These are phyloP conservation scores for Protostelium mycophagum DNA, from an alignment of 78 protist genomes.

Conservation along the genomic window DNA sequence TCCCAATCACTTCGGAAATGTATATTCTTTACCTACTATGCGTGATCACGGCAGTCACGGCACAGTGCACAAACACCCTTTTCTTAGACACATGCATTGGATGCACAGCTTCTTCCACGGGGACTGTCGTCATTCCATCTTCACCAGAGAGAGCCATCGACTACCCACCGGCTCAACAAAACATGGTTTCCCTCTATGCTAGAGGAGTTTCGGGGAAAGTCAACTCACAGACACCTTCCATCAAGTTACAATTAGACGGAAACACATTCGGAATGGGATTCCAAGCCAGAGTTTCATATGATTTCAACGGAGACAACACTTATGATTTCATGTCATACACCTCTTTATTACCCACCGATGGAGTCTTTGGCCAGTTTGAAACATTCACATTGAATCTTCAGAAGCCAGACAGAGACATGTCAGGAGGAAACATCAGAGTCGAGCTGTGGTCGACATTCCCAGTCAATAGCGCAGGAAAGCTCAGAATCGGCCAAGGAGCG, in stretches of 20 bases:
- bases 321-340: not conserved
- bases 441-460: not conserved
- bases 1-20: too few relatives aligned
- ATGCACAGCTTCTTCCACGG: not conserved
- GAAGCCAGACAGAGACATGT: not conserved
- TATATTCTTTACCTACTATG: too few relatives aligned
- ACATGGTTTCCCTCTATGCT: not conserved
- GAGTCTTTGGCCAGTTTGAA: not conserved
- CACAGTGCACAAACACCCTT: too few relatives aligned
- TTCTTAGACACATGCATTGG: too few relatives aligned
- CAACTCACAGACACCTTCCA: not conserved
- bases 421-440: not conserved
- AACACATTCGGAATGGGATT: not conserved
- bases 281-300: not conserved
- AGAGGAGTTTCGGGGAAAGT: not conserved
- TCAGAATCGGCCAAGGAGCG: not conserved
- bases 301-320: not conserved
- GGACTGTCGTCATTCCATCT: not conserved
- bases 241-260: not conserved
- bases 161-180: not conserved
- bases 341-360: not conserved
- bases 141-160: not conserved
- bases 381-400: not conserved
- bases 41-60: too few relatives aligned
- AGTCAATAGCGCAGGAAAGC: not conserved